Evolutionary conservation across 176 grass and related monocot species (phyloP), one percentile per base, ranked within the genome.

Genomic region (Ampelocalamus luodianensis): DNA sequence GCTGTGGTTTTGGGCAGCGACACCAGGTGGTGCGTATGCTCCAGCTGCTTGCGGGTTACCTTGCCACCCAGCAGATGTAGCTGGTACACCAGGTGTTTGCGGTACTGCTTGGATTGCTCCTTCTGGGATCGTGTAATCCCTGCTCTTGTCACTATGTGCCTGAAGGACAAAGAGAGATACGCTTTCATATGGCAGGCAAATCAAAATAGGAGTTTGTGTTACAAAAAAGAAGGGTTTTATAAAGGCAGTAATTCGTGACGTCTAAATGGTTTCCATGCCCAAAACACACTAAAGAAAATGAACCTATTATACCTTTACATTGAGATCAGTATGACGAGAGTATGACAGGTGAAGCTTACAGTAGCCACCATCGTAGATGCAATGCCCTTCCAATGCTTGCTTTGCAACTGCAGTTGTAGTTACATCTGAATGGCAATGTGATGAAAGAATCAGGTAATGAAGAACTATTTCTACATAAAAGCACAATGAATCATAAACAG

Each of bases 301-400:
- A 82, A 54, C 78, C 67, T 86, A 81, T 86, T 88, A 88, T 98
- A 99, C 96, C 96, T 99, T 99, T 78, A 99, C 96, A 91, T 94
- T 93, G 74, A 99, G 97, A 99, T 99, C 93, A 92, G 97, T 99
- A 92, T 94, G 97, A 91, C 93, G 97, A 84, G 97, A 99, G 84
- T 99, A 94, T 92, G 93, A 92, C 86, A 99, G 93, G 91, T 92
- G 97, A 92, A 99, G 90, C 91, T 99, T 99, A 94, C 97, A 99
- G 71, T 92, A 99, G 72, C 97, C 97, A 79, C 97, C 97, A 76
- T 99, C 93, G 75, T 99, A 99, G 86, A 99, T 96, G 86, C 93
- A 96, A 82, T 99, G 93, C 65, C 97, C 97, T 80, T 99, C 97
- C 81, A 99, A 80, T 87, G 93, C 91, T 84, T 90, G 91, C 86